Conservation (phyloP, 2,329 filamentous ascomycete genomes). For the Pseudopyrenochaeta lycopersici region DNA sequence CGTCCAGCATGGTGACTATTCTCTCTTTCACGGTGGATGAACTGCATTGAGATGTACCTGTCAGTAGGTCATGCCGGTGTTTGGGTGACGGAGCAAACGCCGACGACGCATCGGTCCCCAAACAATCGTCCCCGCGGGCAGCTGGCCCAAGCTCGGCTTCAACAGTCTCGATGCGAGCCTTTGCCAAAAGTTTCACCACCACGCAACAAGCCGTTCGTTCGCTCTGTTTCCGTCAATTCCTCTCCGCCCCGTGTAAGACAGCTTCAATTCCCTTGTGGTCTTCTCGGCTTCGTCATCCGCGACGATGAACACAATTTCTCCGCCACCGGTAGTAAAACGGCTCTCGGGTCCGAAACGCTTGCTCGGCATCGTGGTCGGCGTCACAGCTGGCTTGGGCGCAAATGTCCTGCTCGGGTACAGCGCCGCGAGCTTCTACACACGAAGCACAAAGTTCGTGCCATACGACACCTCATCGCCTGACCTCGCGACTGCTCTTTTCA, state of each 20-base stretch:
- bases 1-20: too few species aligned
- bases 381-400: constrained; percentile 38
- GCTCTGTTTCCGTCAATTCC: neutral
- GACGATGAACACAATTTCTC: constrained; percentile 48
- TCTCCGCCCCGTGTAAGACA: neutral
- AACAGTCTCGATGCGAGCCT: constrained; percentile 10
- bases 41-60: neutral
- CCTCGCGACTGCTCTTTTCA: constrained; percentile 29
- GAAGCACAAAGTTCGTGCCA: constrained; percentile 47
- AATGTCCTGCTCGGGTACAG: constrained; percentile 46
- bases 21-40: neutral
- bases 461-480: constrained; percentile 41
- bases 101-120: constrained; percentile 15
- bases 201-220: neutral
- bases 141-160: constrained; percentile 23
- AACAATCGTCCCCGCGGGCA: constrained; percentile 14
- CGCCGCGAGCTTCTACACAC: constrained; percentile 45
- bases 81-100: constrained; percentile 1
- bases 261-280: neutral
- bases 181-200: constrained; percentile 6
- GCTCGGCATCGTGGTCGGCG: constrained; percentile 42
- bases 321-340: constrained; percentile 39
- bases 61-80: constrained; percentile 1
- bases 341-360: constrained; percentile 40
- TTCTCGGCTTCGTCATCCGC: neutral